Conservation (phyloP, 306 rosid genomes). For the Cucurbita ficifolia region DNA sequence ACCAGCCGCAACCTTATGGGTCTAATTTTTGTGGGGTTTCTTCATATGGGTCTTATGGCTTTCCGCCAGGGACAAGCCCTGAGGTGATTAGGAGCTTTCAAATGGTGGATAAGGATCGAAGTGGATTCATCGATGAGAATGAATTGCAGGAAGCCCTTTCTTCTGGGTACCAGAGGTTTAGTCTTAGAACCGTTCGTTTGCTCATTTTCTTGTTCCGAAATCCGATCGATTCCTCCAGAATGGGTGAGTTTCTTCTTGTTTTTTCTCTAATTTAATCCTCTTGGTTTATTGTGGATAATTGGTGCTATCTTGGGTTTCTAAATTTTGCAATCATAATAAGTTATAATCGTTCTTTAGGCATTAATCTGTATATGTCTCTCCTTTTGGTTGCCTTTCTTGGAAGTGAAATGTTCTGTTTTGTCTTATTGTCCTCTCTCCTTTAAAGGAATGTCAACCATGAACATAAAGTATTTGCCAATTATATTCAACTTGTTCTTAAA, state of each 20-base stretch:
- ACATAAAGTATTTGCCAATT: not conserved
- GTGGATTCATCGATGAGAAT: slow-evolving; percentile 64
- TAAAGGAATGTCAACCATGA: not conserved
- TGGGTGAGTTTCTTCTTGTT: slow-evolving; percentile 27
- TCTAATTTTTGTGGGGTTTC: slow-evolving; percentile 14
- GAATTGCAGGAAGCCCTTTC: slow-evolving; percentile 81
- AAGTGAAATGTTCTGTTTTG: not conserved
- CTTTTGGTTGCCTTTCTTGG: not conserved
- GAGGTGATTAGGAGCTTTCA: slow-evolving; percentile 62
- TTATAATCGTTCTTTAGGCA: not conserved
- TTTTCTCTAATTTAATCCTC: not conserved
- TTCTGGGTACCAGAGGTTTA: slow-evolving; percentile 49
- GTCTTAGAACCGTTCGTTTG: slow-evolving; percentile 62
- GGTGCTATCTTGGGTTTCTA: not conserved
- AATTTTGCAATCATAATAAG: not conserved
- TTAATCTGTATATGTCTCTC: not conserved
- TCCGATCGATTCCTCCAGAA: slow-evolving; percentile 26
- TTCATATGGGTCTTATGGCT: slow-evolving; percentile 22
- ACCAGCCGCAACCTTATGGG: slow-evolving; percentile 10
- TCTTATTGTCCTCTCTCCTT: not conserved
- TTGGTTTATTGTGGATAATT: not conserved
- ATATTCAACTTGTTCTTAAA: not conserved
- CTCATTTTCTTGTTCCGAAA: slow-evolving; percentile 66
- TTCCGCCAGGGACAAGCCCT: slow-evolving; percentile 59
- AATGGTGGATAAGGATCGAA: slow-evolving; percentile 65